A percentile compares a stretch with the other conserved stretches of the same genome.
phyloP scores from a whole-genome alignment of 2,329 filamentous ascomycete genomes.

The Dryadomyces sulphureus region DNA sequence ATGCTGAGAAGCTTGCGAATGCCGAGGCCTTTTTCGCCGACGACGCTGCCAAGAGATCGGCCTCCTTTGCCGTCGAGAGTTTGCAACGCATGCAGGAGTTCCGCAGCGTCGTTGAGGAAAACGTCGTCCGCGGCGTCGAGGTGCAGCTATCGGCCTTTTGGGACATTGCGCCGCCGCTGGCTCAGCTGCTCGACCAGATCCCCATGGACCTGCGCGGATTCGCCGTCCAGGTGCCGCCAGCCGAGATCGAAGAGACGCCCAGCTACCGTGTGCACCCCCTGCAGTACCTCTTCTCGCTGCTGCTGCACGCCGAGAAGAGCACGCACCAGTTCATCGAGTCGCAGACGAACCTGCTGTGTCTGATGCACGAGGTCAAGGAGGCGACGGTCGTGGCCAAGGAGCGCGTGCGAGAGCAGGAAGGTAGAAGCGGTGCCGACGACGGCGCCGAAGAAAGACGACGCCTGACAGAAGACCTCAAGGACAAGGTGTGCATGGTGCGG shows the following conservation, averaged over 20 bases:
- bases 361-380: constrained; percentile 81
- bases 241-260: constrained; percentile 77
- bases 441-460: constrained; percentile 49
- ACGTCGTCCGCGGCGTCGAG: constrained; percentile 77
- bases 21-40: constrained; percentile 71
- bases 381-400: constrained; percentile 57
- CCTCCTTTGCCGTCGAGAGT: constrained; percentile 56
- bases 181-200: constrained; percentile 70
- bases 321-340: constrained; percentile 95
- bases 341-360: constrained; percentile 78
- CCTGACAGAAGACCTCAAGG: constrained; percentile 77
- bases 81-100: constrained; percentile 64
- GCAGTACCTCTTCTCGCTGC: constrained; percentile 76
- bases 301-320: constrained; percentile 79
- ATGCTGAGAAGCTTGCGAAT: constrained; percentile 64
- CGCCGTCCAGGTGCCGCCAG: constrained; percentile 58
- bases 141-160: constrained; percentile 89
- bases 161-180: constrained; percentile 83
- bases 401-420: constrained; percentile 12
- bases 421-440: constrained; percentile 13
- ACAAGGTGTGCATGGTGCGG: constrained; percentile 82
- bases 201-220: constrained; percentile 36
- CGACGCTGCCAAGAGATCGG: constrained; percentile 59
- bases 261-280: constrained; percentile 66
- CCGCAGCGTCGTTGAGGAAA: constrained; percentile 63